Conservation (phyloP, 2,329 filamentous ascomycete genomes). For the Didymella glomerata region DNA sequence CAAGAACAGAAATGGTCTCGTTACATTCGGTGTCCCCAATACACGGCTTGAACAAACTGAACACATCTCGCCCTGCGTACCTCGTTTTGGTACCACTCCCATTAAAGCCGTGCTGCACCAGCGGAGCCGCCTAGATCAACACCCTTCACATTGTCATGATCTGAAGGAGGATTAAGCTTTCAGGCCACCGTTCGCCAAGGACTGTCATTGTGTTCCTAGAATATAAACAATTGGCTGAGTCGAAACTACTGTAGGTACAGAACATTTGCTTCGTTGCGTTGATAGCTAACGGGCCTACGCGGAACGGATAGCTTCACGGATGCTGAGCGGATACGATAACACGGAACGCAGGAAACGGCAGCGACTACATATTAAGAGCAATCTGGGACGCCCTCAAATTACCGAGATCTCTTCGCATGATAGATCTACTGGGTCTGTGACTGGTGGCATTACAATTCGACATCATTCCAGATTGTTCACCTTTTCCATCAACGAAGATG, state of each 20-base stretch:
- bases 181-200: background rate
- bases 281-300: background rate
- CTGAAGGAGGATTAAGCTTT: background rate
- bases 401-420: background rate
- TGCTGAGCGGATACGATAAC: background rate
- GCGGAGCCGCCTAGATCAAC: background rate
- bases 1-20: background rate
- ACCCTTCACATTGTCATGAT: background rate
- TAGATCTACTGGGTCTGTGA: background rate
- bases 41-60: background rate
- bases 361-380: background rate
- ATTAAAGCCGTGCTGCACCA: background rate
- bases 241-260: background rate
- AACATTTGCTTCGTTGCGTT: background rate
- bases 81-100: background rate
- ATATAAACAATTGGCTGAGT: background rate
- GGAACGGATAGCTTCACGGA: background rate
- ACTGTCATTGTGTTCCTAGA: background rate
- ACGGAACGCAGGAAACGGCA: constrained; percentile 1
- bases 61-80: background rate
- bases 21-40: background rate
- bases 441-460: background rate
- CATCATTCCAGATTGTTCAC: background rate
- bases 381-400: background rate
- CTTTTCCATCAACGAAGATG: background rate